Conservation (phyloP, 306 rosid species). For the Arachis stenosperma region DNA sequence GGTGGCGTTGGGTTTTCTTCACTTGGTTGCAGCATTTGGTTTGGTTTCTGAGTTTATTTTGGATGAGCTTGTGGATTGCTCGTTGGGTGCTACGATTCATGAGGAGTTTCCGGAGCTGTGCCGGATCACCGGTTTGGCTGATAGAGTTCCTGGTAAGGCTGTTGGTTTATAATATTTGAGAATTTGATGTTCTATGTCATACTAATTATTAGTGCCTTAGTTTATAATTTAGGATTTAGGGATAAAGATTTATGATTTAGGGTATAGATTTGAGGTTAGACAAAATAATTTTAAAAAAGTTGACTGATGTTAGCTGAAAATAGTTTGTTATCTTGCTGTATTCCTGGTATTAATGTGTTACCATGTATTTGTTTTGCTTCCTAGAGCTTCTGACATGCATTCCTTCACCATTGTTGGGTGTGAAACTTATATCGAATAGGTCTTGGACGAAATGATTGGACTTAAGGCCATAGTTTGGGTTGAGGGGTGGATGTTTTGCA, state of each 20-base stretch:
- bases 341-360: no score
- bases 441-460: no score
- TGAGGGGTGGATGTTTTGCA: background rate
- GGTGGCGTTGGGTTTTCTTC: slow-evolving; percentile 63
- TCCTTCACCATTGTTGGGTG: no score
- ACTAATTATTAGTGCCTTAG: slow-evolving; percentile 11
- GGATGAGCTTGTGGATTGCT: slow-evolving; percentile 64
- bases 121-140: slow-evolving; percentile 44
- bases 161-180: slow-evolving; percentile 7
- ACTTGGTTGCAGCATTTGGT: slow-evolving; percentile 64
- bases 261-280: background rate
- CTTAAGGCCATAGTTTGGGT: background rate
- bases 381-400: no score
- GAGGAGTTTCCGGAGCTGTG: slow-evolving; percentile 56
- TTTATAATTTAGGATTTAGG: no score
- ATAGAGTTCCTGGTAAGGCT: slow-evolving; percentile 51
- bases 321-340: no score
- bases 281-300: background rate
- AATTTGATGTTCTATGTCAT: background rate
- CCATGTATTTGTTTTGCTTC: no score
- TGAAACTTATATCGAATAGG: no score
- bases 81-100: slow-evolving; percentile 43
- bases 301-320: no score
- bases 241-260: background rate
- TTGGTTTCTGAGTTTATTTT: slow-evolving; percentile 49